phyloP scores from a whole-genome alignment of 2,329 filamentous ascomycete genomes.

The Nectriaceae sp. region DNA sequence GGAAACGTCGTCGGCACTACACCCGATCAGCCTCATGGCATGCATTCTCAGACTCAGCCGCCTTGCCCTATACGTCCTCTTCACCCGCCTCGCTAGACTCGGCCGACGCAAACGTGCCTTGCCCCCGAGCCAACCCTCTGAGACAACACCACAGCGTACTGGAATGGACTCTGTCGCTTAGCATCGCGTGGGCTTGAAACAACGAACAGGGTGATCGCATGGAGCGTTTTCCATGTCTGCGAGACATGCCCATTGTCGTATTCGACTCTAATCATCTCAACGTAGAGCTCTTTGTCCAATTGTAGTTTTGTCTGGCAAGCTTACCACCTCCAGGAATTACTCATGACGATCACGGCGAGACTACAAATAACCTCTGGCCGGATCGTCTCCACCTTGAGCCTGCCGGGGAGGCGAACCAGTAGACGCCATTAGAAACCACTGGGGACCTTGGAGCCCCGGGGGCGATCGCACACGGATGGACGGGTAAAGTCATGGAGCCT shows the following conservation, averaged over 20 bases:
- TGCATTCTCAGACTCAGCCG: background rate
- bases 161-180: background rate
- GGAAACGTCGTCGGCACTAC: background rate
- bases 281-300: background rate
- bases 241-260: background rate
- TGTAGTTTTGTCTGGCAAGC: conserved; percentile 8
- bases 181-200: background rate
- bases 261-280: background rate
- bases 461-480: no score
- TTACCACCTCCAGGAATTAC: conserved; percentile 13
- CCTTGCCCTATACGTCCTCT: background rate
- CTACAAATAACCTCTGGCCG: conserved; percentile 15
- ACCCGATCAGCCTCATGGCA: background rate
- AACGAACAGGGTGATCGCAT: background rate
- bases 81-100: background rate
- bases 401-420: conserved; percentile 2
- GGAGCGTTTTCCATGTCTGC: background rate
- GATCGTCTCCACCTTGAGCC: conserved; percentile 11
- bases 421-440: background rate
- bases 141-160: background rate
- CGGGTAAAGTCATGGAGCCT: no score
- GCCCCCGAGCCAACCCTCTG: background rate
- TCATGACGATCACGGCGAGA: conserved; percentile 4
- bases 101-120: conserved; percentile 7
- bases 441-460: no score